Conservation (phyloP, 768 basidiomycete genomes). For the Phanerochaete sordida region DNA sequence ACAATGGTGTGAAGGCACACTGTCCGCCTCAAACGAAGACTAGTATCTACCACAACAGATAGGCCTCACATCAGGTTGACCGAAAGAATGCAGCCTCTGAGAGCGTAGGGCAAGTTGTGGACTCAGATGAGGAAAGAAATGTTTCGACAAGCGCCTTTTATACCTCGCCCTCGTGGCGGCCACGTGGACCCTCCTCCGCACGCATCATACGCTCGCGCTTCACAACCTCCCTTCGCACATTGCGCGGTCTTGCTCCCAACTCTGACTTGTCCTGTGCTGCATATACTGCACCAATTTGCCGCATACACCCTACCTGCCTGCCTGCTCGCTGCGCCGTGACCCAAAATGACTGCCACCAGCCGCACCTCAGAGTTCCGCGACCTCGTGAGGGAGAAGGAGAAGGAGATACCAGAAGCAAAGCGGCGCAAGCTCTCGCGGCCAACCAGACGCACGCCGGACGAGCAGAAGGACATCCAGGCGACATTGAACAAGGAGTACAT, state of each 20-base stretch:
- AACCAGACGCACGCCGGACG: constrained; percentile 27
- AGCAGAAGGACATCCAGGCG: constrained; percentile 34
- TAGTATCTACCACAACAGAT: constrained; percentile 32
- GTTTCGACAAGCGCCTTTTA: constrained; percentile 10
- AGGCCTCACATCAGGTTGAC: constrained; percentile 19
- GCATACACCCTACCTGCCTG: not conserved
- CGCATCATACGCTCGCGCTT: not conserved
- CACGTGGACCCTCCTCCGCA: constrained; percentile 3
- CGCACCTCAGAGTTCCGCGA: constrained; percentile 62
- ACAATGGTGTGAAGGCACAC: constrained; percentile 45
- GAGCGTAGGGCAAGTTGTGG: constrained; percentile 28
- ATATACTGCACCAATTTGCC: not conserved
- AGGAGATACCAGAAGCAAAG: constrained; percentile 40
- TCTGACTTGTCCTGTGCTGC: not conserved
- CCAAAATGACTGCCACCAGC: constrained; percentile 52
- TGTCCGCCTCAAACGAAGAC: constrained; percentile 77
- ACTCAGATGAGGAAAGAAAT: constrained; percentile 15
- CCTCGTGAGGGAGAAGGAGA: constrained; percentile 45
- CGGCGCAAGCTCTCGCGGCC: constrained; percentile 42
- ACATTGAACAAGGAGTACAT: constrained; percentile 63
- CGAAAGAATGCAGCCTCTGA: constrained; percentile 12
- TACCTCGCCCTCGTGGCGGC: constrained; percentile 17
- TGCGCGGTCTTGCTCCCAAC: not conserved
- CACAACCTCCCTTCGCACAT: not conserved
- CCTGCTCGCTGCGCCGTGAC: not conserved